phyloP scores from a whole-genome alignment of 805 yeast species.

The Tetrapisispora pingtungensis region DNA sequence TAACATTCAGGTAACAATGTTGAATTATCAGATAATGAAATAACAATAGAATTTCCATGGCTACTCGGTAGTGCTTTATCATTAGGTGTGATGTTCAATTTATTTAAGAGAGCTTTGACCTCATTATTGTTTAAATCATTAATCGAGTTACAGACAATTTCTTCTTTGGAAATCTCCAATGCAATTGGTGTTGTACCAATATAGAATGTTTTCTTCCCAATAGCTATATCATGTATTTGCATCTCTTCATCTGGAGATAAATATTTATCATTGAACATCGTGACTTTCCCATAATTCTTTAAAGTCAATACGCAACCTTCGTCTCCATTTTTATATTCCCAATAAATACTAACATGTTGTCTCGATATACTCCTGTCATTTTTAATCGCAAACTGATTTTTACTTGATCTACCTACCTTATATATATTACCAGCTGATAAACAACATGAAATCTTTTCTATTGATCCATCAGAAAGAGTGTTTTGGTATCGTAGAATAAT shows the following conservation, averaged over 20 bases:
- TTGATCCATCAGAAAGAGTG: constrained; percentile 13
- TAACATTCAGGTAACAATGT: not conserved
- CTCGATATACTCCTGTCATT: constrained; percentile 29
- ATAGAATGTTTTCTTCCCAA: not conserved
- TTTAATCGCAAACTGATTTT: constrained; percentile 19
- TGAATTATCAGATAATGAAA: not conserved
- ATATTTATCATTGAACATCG: constrained; percentile 13
- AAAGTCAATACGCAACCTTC: constrained; percentile 2
- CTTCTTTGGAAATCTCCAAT: not conserved
- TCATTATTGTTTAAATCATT: not conserved
- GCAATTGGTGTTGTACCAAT: constrained; percentile 20
- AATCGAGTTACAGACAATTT: not conserved
- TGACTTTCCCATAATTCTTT: constrained; percentile 23
- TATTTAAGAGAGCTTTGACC: not conserved
- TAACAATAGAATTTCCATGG: not conserved
- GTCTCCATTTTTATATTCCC: constrained; percentile 7
- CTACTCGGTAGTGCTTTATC: not conserved
- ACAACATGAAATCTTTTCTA: constrained; percentile 10
- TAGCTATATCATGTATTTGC: constrained; percentile 2
- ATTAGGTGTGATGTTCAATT: not conserved
- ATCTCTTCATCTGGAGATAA: constrained; percentile 12
- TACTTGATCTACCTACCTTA: constrained; percentile 25
- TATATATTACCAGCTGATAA: constrained; percentile 8
- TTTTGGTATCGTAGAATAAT: constrained; percentile 20
- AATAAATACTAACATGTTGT: constrained; percentile 17